These are phyloP conservation scores for Yarrowia sp. DNA, from an alignment of 805 yeast species.

Conservation along the genomic window DNA sequence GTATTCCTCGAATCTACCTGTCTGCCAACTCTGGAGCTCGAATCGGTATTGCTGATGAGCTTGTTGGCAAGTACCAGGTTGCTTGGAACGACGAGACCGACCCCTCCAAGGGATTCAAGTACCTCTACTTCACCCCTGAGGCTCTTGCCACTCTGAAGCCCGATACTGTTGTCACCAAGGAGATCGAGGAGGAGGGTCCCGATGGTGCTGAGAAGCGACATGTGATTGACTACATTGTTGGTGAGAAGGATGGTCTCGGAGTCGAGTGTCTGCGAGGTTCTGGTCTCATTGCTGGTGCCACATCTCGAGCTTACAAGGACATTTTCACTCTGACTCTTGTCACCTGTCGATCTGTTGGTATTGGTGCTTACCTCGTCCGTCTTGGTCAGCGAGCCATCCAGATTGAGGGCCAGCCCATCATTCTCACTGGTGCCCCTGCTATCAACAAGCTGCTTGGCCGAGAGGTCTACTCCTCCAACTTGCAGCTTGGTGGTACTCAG, in stretches of 20 bases:
- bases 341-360: conserved; percentile 99
- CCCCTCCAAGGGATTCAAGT: conserved; percentile 84
- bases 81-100: conserved; percentile 81
- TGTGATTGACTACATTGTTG: conserved; percentile 79
- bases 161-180: conserved; percentile 47
- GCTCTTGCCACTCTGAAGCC: conserved; percentile 41
- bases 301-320: conserved; percentile 95
- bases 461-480: conserved; percentile 93
- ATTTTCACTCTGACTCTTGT: conserved; percentile 97
- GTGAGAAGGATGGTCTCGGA: conserved; percentile 95
- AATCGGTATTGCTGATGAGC: conserved; percentile 96
- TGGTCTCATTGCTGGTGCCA: conserved; percentile 98
- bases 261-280: conserved; percentile 98
- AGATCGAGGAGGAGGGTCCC: conserved; percentile 75
- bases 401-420: conserved; percentile 97
- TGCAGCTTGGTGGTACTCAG: conserved; percentile 98
- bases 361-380: conserved; percentile 97
- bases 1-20: conserved; percentile 91
- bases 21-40: conserved; percentile 99
- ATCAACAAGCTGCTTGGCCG: conserved; percentile 94
- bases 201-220: conserved; percentile 55
- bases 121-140: conserved; percentile 75
- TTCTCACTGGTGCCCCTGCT: conserved; percentile 98
- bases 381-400: conserved; percentile 98
- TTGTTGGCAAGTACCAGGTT: conserved; percentile 81